These are phyloP conservation scores for Magnaporthiopsis incrustans DNA, from an alignment of 2,329 filamentous ascomycete species.

Conservation along the genomic window DNA sequence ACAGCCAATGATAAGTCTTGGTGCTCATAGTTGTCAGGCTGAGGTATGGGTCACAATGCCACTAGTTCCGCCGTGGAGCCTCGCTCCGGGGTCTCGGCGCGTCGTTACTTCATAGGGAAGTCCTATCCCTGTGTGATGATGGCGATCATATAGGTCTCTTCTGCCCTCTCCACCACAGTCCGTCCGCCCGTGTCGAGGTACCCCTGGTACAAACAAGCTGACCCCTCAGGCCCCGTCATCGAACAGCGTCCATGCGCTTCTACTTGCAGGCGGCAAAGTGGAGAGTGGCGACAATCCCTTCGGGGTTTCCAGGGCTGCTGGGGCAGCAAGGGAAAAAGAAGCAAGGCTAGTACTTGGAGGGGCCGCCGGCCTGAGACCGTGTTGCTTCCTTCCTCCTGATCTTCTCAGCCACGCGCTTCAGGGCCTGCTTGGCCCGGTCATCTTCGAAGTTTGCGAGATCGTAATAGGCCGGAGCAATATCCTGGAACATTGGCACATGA, in stretches of 20 bases:
- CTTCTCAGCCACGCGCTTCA: conserved; percentile 51
- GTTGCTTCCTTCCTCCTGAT: conserved; percentile 48
- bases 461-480: conserved; percentile 91
- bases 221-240: neutral
- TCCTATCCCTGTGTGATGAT: no score
- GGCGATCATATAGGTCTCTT: neutral
- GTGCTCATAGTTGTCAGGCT: no score
- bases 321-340: neutral
- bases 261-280: neutral
- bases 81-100: no score
- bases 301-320: neutral
- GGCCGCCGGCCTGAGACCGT: neutral
- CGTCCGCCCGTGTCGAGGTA: neutral
- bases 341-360: neutral
- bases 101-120: no score
- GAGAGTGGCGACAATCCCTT: neutral
- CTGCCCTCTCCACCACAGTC: neutral
- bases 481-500: conserved; percentile 39
- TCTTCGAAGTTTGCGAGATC: conserved; percentile 76
- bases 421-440: conserved; percentile 63
- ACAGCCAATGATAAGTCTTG: no score
- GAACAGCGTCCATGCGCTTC: neutral
- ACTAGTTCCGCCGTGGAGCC: no score
- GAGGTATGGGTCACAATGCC: no score
- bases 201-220: neutral